Conservation (phyloP, 1,284 basidiomycete genomes). For the Xerocomus minutiporus region DNA sequence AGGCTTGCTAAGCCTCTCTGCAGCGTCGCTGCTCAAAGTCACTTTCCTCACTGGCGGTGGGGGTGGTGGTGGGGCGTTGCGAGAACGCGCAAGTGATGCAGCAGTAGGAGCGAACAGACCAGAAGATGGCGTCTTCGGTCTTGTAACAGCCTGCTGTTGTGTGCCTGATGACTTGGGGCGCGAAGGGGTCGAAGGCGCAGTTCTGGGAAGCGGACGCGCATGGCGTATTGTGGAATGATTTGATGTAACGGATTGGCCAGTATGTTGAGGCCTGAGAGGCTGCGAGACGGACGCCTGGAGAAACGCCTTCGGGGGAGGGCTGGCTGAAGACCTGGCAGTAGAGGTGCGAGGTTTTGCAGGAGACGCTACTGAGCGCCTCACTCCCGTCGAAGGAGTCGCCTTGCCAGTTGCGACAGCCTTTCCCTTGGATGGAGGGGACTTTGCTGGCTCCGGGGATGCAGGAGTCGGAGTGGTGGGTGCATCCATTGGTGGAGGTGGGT, state of each 20-base stretch:
- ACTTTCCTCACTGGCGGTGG: slow-evolving; percentile 51
- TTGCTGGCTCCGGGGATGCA: slow-evolving; percentile 19
- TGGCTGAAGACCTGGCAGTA: slow-evolving; percentile 22
- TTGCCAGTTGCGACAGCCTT: slow-evolving; percentile 24
- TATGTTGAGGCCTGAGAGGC: slow-evolving; percentile 50
- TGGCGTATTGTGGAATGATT: slow-evolving; percentile 38
- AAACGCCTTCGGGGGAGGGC: slow-evolving; percentile 30
- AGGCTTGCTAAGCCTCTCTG: slow-evolving; percentile 68
- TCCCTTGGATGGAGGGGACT: slow-evolving; percentile 23
- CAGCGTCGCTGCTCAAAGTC: slow-evolving; percentile 42
- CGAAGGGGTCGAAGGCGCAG: slow-evolving; percentile 38
- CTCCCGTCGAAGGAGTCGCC: slow-evolving; percentile 14
- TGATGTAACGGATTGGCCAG: slow-evolving; percentile 46
- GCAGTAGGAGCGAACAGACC: slow-evolving; percentile 74
- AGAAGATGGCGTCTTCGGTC: slow-evolving; percentile 53
- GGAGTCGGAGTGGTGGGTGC: slow-evolving; percentile 15
- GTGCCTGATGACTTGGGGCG: slow-evolving; percentile 45
- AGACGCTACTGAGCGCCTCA: slow-evolving; percentile 19
- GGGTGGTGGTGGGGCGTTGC: slow-evolving; percentile 44
- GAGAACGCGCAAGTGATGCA: slow-evolving; percentile 65
- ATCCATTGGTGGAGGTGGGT: slow-evolving; percentile 10
- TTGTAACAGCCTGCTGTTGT: slow-evolving; percentile 23
- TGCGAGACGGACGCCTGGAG: slow-evolving; percentile 32
- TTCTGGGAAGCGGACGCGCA: slow-evolving; percentile 24
- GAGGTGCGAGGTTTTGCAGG: slow-evolving; percentile 27